phyloP scores from a whole-genome alignment of 129 eudicot genomes.

The Artemisia annua region DNA sequence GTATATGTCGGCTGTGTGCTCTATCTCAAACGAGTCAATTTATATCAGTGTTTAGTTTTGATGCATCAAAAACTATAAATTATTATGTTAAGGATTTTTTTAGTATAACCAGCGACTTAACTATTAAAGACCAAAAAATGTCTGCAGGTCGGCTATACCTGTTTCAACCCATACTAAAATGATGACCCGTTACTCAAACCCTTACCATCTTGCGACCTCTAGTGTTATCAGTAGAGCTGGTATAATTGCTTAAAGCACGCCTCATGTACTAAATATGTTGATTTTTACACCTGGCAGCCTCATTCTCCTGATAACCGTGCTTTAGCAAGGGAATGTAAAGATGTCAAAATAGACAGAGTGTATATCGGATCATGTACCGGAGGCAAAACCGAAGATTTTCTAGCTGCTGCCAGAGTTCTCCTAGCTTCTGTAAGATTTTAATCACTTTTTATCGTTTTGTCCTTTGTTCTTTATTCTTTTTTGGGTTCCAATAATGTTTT shows the following conservation, averaged over 20 bases:
- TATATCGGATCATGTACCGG: conserved; percentile 98
- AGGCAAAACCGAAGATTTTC: conserved; percentile 90
- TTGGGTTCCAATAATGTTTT: neutral
- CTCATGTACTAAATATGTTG: neutral
- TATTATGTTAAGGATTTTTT: neutral
- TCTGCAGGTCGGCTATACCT: neutral
- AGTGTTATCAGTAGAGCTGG: neutral
- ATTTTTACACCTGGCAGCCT: conserved; percentile 54
- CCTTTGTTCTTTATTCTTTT: neutral
- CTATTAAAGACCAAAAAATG: neutral
- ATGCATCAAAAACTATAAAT: neutral
- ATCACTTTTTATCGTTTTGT: conserved; percentile 2
- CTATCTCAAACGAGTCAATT: neutral
- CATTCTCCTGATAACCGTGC: conserved; percentile 98
- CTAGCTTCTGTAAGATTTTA: conserved; percentile 64
- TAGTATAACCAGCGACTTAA: too few relatives aligned
- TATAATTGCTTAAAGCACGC: neutral
- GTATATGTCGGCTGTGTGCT: neutral
- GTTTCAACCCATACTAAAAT: neutral
- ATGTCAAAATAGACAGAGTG: conserved; percentile 93
- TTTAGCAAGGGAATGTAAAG: conserved; percentile 92
- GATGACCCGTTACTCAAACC: neutral
- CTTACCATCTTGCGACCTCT: conserved; percentile 1
- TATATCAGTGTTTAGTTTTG: neutral
- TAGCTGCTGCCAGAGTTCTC: conserved; percentile 90